Conservation (phyloP, 2,329 filamentous ascomycete species). For the Calycina marina region DNA sequence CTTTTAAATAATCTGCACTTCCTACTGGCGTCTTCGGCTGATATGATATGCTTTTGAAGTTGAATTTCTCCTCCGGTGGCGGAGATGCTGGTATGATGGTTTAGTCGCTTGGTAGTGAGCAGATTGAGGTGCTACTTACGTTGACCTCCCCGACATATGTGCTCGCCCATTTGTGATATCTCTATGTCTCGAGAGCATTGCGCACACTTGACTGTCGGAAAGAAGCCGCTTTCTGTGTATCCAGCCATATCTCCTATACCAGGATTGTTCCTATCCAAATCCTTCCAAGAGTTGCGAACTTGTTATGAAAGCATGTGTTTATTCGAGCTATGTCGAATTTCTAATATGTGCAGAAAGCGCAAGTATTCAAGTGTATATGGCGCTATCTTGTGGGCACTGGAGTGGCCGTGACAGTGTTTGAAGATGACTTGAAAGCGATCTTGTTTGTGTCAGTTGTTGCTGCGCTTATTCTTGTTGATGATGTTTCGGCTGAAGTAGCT, state of each 20-base stretch:
- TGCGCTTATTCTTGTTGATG: too few relatives aligned
- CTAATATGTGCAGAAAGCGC: too few relatives aligned
- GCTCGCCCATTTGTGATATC: constrained; percentile 75
- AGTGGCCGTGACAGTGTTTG: too few relatives aligned
- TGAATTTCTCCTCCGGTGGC: constrained; percentile 15
- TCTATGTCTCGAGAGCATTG: constrained; percentile 64
- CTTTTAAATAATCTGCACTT: constrained; percentile 21
- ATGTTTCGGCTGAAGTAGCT: too few relatives aligned
- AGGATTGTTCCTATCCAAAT: constrained; percentile 5
- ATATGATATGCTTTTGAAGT: constrained; percentile 14
- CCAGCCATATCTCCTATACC: constrained; percentile 21
- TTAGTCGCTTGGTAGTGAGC: too few relatives aligned
- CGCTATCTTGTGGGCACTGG: too few relatives aligned
- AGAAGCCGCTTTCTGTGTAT: constrained; percentile 42
- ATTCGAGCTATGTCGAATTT: too few relatives aligned
- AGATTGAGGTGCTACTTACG: constrained; percentile 21
- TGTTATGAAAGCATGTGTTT: constrained; percentile 10
- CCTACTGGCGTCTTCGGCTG: constrained; percentile 14
- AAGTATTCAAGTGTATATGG: too few relatives aligned
- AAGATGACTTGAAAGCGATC: too few relatives aligned
- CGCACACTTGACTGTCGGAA: constrained; percentile 81
- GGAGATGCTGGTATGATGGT: too few relatives aligned
- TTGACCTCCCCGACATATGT: constrained; percentile 48
- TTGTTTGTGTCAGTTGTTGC: too few relatives aligned
- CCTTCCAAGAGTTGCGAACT: constrained; percentile 1